phyloP scores from a whole-genome alignment of 192 early-diverging fungal species.

The Umbelopsis isabellina region DNA sequence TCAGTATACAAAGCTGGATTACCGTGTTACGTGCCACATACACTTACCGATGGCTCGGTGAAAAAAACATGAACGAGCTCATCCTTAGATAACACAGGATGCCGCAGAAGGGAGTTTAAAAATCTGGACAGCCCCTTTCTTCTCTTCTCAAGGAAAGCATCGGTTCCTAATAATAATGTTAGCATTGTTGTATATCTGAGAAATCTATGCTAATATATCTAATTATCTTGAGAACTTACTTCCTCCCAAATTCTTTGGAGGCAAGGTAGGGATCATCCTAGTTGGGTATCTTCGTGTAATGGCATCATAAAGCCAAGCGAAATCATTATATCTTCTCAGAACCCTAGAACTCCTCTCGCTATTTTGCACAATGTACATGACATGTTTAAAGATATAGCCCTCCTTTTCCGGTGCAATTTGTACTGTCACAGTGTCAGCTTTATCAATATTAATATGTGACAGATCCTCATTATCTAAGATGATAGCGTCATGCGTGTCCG shows the following conservation, averaged over 20 bases:
- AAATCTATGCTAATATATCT: neutral
- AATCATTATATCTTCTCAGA: constrained; percentile 87
- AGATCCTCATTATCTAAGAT: constrained; percentile 30
- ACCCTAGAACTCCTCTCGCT: constrained; percentile 60
- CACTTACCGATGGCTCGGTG: constrained; percentile 63
- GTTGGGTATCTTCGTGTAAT: constrained; percentile 81
- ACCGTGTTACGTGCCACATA: neutral
- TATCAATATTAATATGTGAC: constrained; percentile 4
- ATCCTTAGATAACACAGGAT: constrained; percentile 72
- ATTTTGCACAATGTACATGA: constrained; percentile 83
- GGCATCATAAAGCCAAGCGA: constrained; percentile 85
- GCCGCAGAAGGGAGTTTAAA: constrained; percentile 74
- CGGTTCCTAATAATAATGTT: constrained; percentile 46
- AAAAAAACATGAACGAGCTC: constrained; percentile 65
- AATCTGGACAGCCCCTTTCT: constrained; percentile 72
- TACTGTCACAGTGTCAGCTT: constrained; percentile 59
- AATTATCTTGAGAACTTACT: constrained; percentile 19
- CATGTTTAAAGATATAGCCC: constrained; percentile 76
- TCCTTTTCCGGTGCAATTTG: constrained; percentile 54
- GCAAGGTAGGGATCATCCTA: constrained; percentile 78
- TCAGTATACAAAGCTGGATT: no score
- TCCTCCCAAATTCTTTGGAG: constrained; percentile 83
- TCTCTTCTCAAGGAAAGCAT: constrained; percentile 70
- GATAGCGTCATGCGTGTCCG: constrained; percentile 36
- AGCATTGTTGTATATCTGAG: neutral